Evolutionary conservation across 2,329 filamentous ascomycete species (phyloP).

Genomic region (Neocatenulostroma microsporum): DNA sequence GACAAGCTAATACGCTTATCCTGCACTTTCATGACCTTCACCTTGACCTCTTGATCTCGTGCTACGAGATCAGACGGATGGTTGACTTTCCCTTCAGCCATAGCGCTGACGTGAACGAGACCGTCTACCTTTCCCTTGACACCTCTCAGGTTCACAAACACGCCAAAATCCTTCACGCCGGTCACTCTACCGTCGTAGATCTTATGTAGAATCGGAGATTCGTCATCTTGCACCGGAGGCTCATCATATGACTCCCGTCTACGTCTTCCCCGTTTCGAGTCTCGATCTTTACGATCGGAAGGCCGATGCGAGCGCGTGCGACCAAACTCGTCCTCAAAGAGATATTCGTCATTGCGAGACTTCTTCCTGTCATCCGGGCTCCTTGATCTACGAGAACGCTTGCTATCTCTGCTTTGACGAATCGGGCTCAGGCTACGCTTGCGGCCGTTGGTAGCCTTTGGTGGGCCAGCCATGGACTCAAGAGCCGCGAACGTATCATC

Average conservation of each 20-base stretch:
- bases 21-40: constrained; percentile 86
- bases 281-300: constrained; percentile 36
- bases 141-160: constrained; percentile 84
- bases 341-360: constrained; percentile 42
- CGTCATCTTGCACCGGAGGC: constrained; percentile 68
- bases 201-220: constrained; percentile 73
- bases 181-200: constrained; percentile 86
- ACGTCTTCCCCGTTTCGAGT: constrained; percentile 46
- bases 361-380: constrained; percentile 37
- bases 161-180: constrained; percentile 90
- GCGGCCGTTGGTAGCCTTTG: constrained; percentile 45
- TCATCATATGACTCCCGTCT: constrained; percentile 55
- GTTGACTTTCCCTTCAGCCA: constrained; percentile 78
- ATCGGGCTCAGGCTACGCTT: constrained; percentile 56
- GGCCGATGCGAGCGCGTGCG: constrained; percentile 36
- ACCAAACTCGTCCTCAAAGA: constrained; percentile 55
- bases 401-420: constrained; percentile 37
- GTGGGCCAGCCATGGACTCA: constrained; percentile 72
- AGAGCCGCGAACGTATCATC: constrained; percentile 89
- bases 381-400: constrained; percentile 35
- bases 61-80: constrained; percentile 84
- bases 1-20: constrained; percentile 75
- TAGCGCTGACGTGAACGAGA: constrained; percentile 84
- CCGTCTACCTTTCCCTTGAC: constrained; percentile 86
- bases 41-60: constrained; percentile 74